Base-by-base conservation (phyloP, 306 rosid genomes). In the Spatholobus suberectus region DNA sequence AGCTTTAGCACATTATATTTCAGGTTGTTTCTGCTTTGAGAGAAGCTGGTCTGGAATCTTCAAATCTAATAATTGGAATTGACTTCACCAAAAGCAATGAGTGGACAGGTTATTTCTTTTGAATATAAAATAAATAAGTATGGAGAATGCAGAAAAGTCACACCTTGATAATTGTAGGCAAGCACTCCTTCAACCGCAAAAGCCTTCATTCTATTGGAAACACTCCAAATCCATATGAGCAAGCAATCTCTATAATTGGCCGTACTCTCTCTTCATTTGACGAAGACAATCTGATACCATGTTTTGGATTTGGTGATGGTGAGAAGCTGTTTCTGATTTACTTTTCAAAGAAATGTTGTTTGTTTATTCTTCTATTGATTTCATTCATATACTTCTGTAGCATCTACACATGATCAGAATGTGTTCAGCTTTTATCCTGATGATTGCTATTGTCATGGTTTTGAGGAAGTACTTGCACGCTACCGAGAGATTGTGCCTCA, bases 81-180 rank as follows among this genome's bases (percentile, higher is more conserved):
- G 98, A 92, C 91, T 94, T 92, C 87, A 94, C 98, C 72, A 92
- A 94, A 85, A 94, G 98, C 91, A 94, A 94, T 67, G 98, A 94
- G 83, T 94, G 98, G 98, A 91, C 93, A 90, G 98, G 98, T 94
- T 49, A 71, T 77, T 84, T 72, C 57, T 83, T 87, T 73, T 24
- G 58, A 12, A 34, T 40, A 32, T 68, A 17, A 11, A 80, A 37
- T 70, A 49, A 27, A 35, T 34, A 44, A 51, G 43, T 54, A 11
- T 37, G 55, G 40, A 59, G 68, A 78, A 47, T 14, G 69, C 47
- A 58, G 38, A 59, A 78, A 76, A 68, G 51, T 76, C 40, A 75
- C 85, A 72, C 74, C 61, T 73, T 54, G 57, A 82, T 88, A 78
- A 73, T 80, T 84, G 72, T 32, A 94, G 98, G 98, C 41, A 92